Evolutionary conservation across 2,329 filamentous ascomycete genomes (phyloP).

Genomic region (Ophiostoma himal-ulmi): DNA sequence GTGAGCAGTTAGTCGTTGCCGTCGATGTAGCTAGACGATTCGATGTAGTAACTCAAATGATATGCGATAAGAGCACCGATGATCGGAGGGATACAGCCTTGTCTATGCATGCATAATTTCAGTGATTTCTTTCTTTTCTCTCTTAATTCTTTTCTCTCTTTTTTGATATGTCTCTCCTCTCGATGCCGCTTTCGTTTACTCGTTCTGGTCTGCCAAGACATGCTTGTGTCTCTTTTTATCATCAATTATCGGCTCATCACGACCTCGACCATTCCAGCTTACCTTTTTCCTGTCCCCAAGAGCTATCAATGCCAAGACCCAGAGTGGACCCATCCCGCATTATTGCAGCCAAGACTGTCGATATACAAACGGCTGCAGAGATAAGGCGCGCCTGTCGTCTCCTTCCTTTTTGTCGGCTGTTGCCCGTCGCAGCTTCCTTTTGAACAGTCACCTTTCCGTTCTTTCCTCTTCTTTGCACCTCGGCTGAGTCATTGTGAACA

Average conservation of each 20-base stretch:
- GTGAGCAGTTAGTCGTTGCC: neutral
- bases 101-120: neutral
- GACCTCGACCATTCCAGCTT: no score
- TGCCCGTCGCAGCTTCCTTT: neutral
- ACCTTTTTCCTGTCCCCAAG: neutral
- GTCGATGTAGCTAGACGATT: no score
- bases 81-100: neutral
- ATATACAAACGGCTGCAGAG: slow-evolving; percentile 1
- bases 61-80: neutral
- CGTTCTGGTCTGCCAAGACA: neutral
- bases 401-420: neutral
- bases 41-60: no score
- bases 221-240: neutral
- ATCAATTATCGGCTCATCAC: no score
- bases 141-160: neutral
- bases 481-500: neutral
- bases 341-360: neutral
- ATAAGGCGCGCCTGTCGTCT: slow-evolving; percentile 1
- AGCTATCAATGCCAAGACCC: neutral
- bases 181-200: neutral
- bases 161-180: neutral
- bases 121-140: neutral
- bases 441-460: neutral
- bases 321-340: slow-evolving; percentile 6
- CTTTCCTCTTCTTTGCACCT: neutral